phyloP scores from a whole-genome alignment of 129 eudicot genomes.

The Flaveria brownii region DNA sequence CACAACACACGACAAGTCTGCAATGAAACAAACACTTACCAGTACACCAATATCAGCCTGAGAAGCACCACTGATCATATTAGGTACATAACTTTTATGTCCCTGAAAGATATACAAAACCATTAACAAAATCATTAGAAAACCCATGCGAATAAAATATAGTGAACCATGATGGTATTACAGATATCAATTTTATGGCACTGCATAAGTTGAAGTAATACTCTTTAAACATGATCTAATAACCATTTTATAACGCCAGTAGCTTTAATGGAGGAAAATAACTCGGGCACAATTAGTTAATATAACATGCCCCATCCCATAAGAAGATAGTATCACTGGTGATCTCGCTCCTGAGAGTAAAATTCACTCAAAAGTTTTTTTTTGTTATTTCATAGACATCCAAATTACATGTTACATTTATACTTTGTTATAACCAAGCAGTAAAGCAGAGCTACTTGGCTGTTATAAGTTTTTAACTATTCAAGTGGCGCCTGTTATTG shows the following conservation, averaged over 20 bases:
- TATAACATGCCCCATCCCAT: not conserved
- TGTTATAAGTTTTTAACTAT: not conserved
- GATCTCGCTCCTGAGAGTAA: not conserved
- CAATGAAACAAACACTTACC: slow-evolving; percentile 43
- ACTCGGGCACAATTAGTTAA: not conserved
- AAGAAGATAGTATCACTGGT: not conserved
- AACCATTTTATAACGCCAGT: not conserved
- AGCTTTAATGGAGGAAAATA: not conserved
- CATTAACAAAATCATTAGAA: not conserved
- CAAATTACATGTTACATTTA: not conserved
- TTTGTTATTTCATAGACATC: not conserved
- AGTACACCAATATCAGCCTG: slow-evolving; percentile 96
- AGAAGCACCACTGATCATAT: slow-evolving; percentile 98
- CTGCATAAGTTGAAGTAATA: not conserved
- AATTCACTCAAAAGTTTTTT: not conserved
- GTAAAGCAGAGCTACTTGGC: not conserved
- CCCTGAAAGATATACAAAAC: slow-evolving; percentile 54
- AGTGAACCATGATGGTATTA: not conserved
- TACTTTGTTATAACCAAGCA: not conserved
- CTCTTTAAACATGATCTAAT: not conserved
- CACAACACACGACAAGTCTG: not conserved
- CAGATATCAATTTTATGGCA: not conserved
- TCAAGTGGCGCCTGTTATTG: not conserved
- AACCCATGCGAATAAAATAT: not conserved
- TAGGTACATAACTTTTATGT: slow-evolving; percentile 96